Evolutionary conservation across 192 early-diverging fungal species (phyloP), one percentile per base, ranked within the genome.

Genomic region (Coemansia sp.): DNA sequence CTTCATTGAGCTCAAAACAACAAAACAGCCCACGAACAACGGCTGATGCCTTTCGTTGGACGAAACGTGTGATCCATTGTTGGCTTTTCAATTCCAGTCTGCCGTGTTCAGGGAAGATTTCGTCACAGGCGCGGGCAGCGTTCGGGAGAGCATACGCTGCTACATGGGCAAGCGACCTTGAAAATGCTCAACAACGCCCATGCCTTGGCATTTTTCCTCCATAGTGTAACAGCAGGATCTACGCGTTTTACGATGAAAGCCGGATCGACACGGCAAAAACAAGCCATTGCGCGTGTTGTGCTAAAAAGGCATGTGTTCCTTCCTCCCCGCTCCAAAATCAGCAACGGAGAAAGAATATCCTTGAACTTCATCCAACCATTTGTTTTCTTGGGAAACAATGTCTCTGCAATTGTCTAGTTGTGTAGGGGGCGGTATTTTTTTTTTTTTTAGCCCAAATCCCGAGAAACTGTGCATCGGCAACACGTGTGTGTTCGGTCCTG

Each of bases 341-440:
- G 23, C 49, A 9, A 51, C 16, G 45, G 21, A 43, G 12, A 34
- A 33, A 62, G 35, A 20, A 39, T 58, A 67, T 67, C 60, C 35
- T 39, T 23, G 18, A 70, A 56, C 57, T 35, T n/a, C 53, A 49
- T 58, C 64, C 60, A 66, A 66, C 64, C 70, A 59, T 55, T 65
- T 46, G 6, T 24, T 24, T 21, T 1, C 70, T 66, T 66, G 70
- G 58, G 70, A 72, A 72, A 51, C 4, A 18, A 39, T 39, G 9
- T 41, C 12, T 41, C 12, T 41, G 7, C 39, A 3, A 30, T 30
- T 30, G 30, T 30, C 30, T 30, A 30, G 30, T 30, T 30, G n/a
- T n/a, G n/a, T n/a, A n/a, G n/a, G n/a, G n/a, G n/a, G 38, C 38
- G 10, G 38, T 7, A 39, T 6, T 41, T 41, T 41, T 46, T 46